Conservation (phyloP, 1,139 yeast genomes). For the Geotrichum carabidarum region DNA sequence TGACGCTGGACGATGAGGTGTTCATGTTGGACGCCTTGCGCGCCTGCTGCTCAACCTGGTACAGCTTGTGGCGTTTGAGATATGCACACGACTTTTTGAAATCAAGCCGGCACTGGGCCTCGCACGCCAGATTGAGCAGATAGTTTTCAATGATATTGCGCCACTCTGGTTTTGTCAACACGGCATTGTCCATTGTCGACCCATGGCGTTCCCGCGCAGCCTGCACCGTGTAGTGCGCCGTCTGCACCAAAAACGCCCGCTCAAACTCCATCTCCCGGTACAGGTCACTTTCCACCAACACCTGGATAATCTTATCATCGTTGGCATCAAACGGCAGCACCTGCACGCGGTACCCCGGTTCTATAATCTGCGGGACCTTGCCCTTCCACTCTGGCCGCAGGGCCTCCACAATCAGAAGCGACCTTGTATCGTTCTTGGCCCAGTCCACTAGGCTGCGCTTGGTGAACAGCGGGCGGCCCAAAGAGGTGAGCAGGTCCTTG, state of each 20-base stretch:
- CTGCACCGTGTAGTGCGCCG: constrained; percentile 55
- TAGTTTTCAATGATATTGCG: constrained; percentile 63
- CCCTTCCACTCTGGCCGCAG: constrained; percentile 50
- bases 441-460: constrained; percentile 57
- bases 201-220: constrained; percentile 43
- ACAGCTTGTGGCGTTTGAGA: constrained; percentile 39
- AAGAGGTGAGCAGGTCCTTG: constrained; percentile 35
- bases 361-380: constrained; percentile 45
- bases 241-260: constrained; percentile 46
- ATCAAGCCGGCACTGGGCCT: constrained; percentile 60
- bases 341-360: constrained; percentile 42
- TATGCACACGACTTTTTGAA: constrained; percentile 47
- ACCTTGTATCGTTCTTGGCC: constrained; percentile 61
- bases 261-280: constrained; percentile 57
- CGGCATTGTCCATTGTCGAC: not conserved
- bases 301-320: constrained; percentile 46
- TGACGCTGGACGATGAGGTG: not conserved
- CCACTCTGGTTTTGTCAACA: constrained; percentile 52
- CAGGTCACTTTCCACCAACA: constrained; percentile 51
- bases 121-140: constrained; percentile 58
- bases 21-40: constrained; percentile 2
- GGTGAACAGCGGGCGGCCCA: constrained; percentile 58
- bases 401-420: constrained; percentile 50
- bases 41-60: constrained; percentile 26
- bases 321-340: constrained; percentile 48